phyloP scores from a whole-genome alignment of 2,329 filamentous ascomycete species.

The Colletotrichum endophyticum region DNA sequence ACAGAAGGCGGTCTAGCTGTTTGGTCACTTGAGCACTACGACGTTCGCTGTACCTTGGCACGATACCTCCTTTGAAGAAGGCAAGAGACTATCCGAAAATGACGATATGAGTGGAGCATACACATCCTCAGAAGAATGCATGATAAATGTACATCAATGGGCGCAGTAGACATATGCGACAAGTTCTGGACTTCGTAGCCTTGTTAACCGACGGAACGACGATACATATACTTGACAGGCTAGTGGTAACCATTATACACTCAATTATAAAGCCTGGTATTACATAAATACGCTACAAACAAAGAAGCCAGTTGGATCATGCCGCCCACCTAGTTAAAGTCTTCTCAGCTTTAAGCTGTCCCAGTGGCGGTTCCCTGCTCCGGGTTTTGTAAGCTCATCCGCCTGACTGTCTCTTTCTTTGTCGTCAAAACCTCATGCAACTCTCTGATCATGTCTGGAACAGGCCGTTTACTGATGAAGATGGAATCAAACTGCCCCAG shows the following conservation, averaged over 20 bases:
- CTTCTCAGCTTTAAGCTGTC: background rate
- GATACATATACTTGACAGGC: background rate
- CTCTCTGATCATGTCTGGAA: background rate
- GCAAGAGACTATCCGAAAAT: background rate
- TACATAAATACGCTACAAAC: background rate
- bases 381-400: background rate
- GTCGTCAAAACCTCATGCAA: conserved; percentile 10
- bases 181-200: background rate
- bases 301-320: background rate
- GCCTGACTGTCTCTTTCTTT: background rate
- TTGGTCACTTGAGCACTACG: background rate
- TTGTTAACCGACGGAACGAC: background rate
- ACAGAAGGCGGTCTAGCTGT: background rate
- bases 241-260: background rate
- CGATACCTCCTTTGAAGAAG: background rate
- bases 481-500: conserved; percentile 5
- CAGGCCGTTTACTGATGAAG: background rate
- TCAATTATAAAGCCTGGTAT: background rate
- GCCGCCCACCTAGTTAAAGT: background rate
- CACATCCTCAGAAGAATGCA: background rate
- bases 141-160: background rate
- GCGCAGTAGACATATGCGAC: background rate
- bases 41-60: background rate
- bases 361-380: background rate
- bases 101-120: too few relatives aligned